These are phyloP conservation scores for Luffa acutangula DNA, from an alignment of 306 rosid genomes.

Conservation along the genomic window DNA sequence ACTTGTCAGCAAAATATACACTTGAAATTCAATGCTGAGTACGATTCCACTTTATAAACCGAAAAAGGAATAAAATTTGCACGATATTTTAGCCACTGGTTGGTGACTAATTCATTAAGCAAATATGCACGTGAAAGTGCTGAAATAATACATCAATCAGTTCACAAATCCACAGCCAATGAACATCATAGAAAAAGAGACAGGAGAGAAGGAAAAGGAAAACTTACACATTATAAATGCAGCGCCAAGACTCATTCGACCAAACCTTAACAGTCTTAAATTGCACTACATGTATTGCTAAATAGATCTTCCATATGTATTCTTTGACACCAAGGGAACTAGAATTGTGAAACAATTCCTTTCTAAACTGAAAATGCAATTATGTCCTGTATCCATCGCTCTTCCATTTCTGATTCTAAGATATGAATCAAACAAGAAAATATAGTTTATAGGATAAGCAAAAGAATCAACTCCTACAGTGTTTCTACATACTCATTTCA, in stretches of 20 bases:
- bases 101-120: background rate
- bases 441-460: too few species aligned
- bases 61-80: background rate
- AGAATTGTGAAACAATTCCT: background rate
- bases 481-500: background rate
- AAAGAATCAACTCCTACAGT: too few species aligned
- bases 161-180: background rate
- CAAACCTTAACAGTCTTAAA: slow-evolving; percentile 75
- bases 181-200: background rate
- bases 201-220: background rate
- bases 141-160: background rate
- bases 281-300: too few species aligned
- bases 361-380: background rate
- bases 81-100: background rate
- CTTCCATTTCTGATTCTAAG: background rate
- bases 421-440: background rate
- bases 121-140: background rate
- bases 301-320: too few species aligned
- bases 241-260: slow-evolving; percentile 66
- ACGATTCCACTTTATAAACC: background rate
- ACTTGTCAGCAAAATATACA: slow-evolving; percentile 61
- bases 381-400: background rate
- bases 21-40: background rate
- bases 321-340: background rate
- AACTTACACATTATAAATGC: slow-evolving; percentile 61